Base-by-base conservation (phyloP, 176 grass and related monocot species). In the Calamus simplicifolius region DNA sequence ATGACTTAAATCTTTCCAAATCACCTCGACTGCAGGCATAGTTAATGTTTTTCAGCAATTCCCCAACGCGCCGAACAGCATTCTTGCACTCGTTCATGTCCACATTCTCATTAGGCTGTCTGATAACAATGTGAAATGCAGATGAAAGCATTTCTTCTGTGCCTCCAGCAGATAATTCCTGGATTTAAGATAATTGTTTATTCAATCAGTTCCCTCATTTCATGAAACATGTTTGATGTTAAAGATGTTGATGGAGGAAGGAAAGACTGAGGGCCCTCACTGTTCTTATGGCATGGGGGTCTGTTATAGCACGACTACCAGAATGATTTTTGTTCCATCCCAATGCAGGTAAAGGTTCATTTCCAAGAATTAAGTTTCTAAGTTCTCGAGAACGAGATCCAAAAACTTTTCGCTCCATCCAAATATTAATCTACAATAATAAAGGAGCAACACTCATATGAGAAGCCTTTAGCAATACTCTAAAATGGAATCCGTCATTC, bases 321-420 rank as follows among this genome's bases (percentile, higher is more conserved):
- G 87, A 74, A 0, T 76, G 79, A 16, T 85, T 98, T 83, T 92
- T 92, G 63, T 57, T 98, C 73, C 89, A 79, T 83, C 92, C 88
- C 79, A 98, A 76, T 73, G 65, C 63, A 70, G 84, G 81, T 25
- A 78, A 67, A 38, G 81, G 79, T n/a, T 74, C 88, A 64, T 73
- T 88, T 64, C 94, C 87, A 52, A 98, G 79, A 64, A 98, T 92
- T 58, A 80, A 78, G 61, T 89, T 84, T 67, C 81, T 98, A 68
- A 98, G 73, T 59, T 78, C 73, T 30, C 72, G 73, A 21, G 84
- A 75, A 79, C 62, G 78, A 70, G 88, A 98, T 48, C 94, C 94
- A 76, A 98, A 98, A 71, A 98, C 94, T 81, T 81, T 85, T 68
- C 94, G 89, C 83, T 98, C 87, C 80, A 92, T 78, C 94, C 94